Evolutionary conservation across 306 rosid genomes (phyloP), one percentile per base, ranked within the genome.

Genomic region (Trifolium repens): DNA sequence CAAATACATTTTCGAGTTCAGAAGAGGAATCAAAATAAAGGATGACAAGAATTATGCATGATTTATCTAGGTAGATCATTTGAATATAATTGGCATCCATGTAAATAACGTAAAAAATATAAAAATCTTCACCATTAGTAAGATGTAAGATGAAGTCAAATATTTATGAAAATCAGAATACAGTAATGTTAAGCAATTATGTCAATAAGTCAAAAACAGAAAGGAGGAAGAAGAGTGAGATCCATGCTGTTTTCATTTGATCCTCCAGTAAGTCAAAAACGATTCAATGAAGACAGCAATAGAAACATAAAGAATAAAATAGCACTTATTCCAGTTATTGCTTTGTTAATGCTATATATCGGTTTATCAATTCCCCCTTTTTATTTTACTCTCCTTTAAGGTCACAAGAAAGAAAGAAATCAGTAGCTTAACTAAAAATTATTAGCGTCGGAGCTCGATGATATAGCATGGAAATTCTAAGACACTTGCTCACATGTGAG

Each of bases 381-480:
- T 58, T 42, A 30, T 4, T 27, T n/a, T 47, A 52, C 8, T 68
- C 44, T 22, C 22, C 22, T 30, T 64, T 50, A 19, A 65, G 69
- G 50, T 44, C 62, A 32, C 3, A 32, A 11, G 40, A 46, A 47
- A 46, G 50, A 46, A 47, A 46, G 16, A 30, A 75, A 69, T 53
- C 5, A 49, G 59, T 69, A n/a, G 74, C 16, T 64, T 39, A 76
- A 64, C 58, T 11, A 22, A 34, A 69, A 66, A 62, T 8, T 26
- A 69, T 32, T 16, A 53, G 52, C 24, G 19, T 5, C 9, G 16
- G 10, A 44, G 74, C 66, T 64, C 71, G 37, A 55, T 0, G 34
- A 11, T 34, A 53, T 66, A 46, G 11, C 47, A 76, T 5, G 5
- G 57, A 46, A 2, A 12, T 27, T 27, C 37, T 47, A 44, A 7